Base-by-base conservation (phyloP, 345 rosid species). In the Adansonia digitata region DNA sequence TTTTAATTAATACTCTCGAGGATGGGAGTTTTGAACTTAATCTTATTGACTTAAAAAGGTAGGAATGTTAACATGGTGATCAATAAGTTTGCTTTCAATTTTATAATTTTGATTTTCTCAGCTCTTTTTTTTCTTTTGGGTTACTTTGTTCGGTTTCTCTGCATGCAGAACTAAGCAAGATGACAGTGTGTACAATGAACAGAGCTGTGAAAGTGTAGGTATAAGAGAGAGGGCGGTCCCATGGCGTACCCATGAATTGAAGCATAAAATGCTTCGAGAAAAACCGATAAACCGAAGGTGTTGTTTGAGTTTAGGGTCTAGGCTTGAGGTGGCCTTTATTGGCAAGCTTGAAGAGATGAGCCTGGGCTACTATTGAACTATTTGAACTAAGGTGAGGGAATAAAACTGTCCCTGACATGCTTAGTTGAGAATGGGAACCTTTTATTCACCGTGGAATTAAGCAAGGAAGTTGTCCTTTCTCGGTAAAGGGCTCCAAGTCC, bases 391-490 rank as follows among this genome's bases (percentile, higher is more conserved):
- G n/a, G 85, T 26, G 89, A 89, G 1, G 86, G 53, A 0, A 84
- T 49, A 74, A 94, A 94, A 71, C 64, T 85, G 29, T 90, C 81
- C 81, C 91, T 86, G 42, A 94, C 98, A 81, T 94, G 98, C 73
- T 78, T 74, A 53, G 97, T 86, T 0, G 91, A 80, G 85, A 81
- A 86, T 70, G 95, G 88, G 81, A 94, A 94, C 83, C 65, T 86
- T 69, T 73, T 34, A 82, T 69, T 86, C 0, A 81, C 91, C 94
- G 92, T 74, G 74, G 98, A 94, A 83, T 94, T 92, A 72, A 94
- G 86, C 78, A 91, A 83, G 37, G 98, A 80, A n/a, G 98, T 98
- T 55, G 97, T 90, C 14, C 95, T 98, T 91, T 94, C 94, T 69
- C 98, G 79, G 82, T 86, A 94, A 69, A 94, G 97, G 3, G 79